Conservation (phyloP, 192 early-diverging fungal genomes). For the Diversispora eburnea region DNA sequence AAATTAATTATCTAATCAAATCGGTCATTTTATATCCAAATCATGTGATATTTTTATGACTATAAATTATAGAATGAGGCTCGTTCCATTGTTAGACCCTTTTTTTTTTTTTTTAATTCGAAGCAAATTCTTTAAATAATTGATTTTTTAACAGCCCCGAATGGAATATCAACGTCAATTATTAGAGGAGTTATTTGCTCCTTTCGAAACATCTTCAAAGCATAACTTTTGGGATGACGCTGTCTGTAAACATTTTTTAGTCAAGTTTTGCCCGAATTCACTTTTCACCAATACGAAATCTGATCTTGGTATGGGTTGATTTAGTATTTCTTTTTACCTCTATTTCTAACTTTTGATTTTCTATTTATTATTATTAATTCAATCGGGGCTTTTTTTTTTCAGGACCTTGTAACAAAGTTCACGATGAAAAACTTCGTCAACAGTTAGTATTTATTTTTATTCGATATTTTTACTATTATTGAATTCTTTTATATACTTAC, state of each 20-base stretch:
- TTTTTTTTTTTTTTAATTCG: no score
- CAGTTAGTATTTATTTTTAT: constrained; percentile 36
- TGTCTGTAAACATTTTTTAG: constrained; percentile 75
- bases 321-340: background rate
- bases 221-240: constrained; percentile 29
- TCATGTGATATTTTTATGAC: no score
- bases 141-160: no score
- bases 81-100: no score
- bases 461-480: background rate
- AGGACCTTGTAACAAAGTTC: constrained; percentile 67
- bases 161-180: constrained; percentile 28
- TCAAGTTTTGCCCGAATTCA: constrained; percentile 77
- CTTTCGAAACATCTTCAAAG: constrained; percentile 15
- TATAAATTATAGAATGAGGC: no score
- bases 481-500: background rate
- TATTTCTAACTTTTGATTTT: constrained; percentile 1
- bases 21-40: no score
- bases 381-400: background rate
- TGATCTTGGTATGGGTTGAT: constrained; percentile 56
- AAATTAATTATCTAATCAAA: no score
- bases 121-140: no score
- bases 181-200: constrained; percentile 23
- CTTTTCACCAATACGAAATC: constrained; percentile 88
- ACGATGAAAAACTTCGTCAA: constrained; percentile 74
- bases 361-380: background rate